Percentiles rank a stretch among this genome's conserved stretches.
phyloP scores from a whole-genome alignment of 2,329 filamentous ascomycete species.

The Botryotinia globosa region DNA sequence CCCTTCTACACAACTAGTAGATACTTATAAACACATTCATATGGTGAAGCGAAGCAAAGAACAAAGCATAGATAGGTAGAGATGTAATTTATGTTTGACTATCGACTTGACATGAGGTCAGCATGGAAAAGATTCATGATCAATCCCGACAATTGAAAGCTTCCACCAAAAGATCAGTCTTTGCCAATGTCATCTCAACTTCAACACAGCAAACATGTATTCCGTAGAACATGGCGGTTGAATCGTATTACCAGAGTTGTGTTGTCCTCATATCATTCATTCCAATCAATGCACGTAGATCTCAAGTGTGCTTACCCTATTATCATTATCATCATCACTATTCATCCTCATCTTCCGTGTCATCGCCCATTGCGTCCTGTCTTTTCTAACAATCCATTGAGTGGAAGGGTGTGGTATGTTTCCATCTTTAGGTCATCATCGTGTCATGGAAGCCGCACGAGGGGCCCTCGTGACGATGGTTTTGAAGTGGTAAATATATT shows the following conservation, averaged over 20 bases:
- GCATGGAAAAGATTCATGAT: background rate
- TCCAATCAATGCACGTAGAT: background rate
- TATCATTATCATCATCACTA: background rate
- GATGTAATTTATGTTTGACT: background rate
- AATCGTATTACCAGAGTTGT: constrained; percentile 52
- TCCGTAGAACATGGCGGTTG: constrained; percentile 44
- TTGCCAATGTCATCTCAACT: constrained; percentile 48
- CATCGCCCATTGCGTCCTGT: background rate
- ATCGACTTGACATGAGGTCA: constrained; percentile 7
- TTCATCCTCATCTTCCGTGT: background rate
- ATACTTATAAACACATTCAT: background rate
- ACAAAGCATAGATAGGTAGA: background rate
- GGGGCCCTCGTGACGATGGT: constrained; percentile 75
- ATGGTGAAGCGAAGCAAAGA: background rate
- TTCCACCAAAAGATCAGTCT: constrained; percentile 9
- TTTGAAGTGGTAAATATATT: constrained; percentile 64
- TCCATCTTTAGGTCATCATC: constrained; percentile 66
- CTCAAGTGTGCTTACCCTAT: constrained; percentile 11
- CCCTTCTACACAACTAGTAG: background rate
- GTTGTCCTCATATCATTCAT: constrained; percentile 34
- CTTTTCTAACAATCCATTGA: background rate
- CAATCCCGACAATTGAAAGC: background rate
- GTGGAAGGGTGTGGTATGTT: constrained; percentile 43
- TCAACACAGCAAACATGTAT: constrained; percentile 45
- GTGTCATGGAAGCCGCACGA: constrained; percentile 59